Evolutionary conservation across 768 basidiomycete genomes (phyloP).

Genomic region (Phylloporus rhodoxanthus): DNA sequence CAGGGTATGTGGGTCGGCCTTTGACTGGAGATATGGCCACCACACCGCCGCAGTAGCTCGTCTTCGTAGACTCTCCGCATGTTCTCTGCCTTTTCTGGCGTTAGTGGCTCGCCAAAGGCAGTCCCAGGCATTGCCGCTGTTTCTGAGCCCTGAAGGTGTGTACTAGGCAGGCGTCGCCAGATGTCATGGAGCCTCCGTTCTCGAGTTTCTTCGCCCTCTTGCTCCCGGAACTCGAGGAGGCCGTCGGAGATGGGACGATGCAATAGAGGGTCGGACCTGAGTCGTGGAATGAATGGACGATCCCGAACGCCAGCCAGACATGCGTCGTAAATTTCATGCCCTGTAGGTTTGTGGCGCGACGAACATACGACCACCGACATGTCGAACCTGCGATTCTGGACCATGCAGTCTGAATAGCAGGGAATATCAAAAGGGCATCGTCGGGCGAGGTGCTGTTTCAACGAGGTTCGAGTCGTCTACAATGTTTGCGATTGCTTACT

Average conservation of each 20-base stretch:
- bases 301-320: constrained; percentile 48
- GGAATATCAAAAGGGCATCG: constrained; percentile 27
- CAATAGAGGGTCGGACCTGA: constrained; percentile 48
- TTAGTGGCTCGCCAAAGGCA: constrained; percentile 30
- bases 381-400: constrained; percentile 17
- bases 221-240: constrained; percentile 56
- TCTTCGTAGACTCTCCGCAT: constrained; percentile 69
- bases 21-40: constrained; percentile 39
- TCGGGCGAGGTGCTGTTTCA: constrained; percentile 14
- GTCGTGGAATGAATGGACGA: constrained; percentile 52
- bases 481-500: constrained; percentile 32
- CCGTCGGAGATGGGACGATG: constrained; percentile 40
- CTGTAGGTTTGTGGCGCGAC: constrained; percentile 28
- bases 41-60: constrained; percentile 60
- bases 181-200: constrained; percentile 55
- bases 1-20: constrained; percentile 50
- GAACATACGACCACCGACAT: constrained; percentile 24
- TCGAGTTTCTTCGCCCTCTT: constrained; percentile 58
- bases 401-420: constrained; percentile 5
- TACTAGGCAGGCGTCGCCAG: constrained; percentile 53
- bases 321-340: constrained; percentile 50
- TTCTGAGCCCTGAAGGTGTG: constrained; percentile 23
- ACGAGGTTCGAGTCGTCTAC: constrained; percentile 17
- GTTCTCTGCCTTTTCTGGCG: constrained; percentile 51
- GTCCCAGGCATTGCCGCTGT: constrained; percentile 15